Percentiles rank a stretch among this genome's conserved stretches.
Conservation (phyloP, 495 filamentous ascomycete genomes). For the Hapsidospora chrysogenum region DNA sequence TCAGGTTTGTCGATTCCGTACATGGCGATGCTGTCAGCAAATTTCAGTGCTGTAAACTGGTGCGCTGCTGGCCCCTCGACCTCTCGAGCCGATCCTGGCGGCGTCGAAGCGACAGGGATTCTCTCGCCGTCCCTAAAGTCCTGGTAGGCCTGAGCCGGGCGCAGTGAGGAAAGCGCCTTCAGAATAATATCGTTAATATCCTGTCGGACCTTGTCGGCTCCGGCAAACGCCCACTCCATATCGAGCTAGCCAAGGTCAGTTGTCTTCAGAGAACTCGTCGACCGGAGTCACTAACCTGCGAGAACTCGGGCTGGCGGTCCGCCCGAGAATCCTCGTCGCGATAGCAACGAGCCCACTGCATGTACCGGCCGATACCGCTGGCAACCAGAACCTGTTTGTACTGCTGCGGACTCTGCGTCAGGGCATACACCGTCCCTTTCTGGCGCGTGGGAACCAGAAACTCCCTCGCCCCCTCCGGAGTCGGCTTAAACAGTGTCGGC, state of each 20-base stretch:
- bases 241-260: conserved; percentile 44
- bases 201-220: conserved; percentile 1
- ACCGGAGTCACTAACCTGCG: conserved; percentile 49
- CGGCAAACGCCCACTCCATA: conserved; percentile 27
- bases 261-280: background rate
- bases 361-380: conserved; percentile 65
- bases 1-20: conserved; percentile 93
- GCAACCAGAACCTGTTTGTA: conserved; percentile 98
- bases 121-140: conserved; percentile 21
- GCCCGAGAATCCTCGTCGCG: conserved; percentile 88
- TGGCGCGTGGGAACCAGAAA: conserved; percentile 84
- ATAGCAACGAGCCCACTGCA: conserved; percentile 88
- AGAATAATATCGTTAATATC: conserved; percentile 2
- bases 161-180: conserved; percentile 19
- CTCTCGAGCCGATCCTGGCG: background rate
- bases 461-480: conserved; percentile 87
- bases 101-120: background rate
- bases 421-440: conserved; percentile 60
- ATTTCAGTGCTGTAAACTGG: conserved; percentile 1
- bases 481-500: conserved; percentile 90
- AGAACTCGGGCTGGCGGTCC: conserved; percentile 93
- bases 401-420: conserved; percentile 94
- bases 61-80: background rate
- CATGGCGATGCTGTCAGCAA: conserved; percentile 38
- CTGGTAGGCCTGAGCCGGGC: conserved; percentile 34